Evolutionary conservation across 331 rosid species (phyloP), one percentile per base, ranked within the genome.

Genomic region (Phaseolus coccineus): DNA sequence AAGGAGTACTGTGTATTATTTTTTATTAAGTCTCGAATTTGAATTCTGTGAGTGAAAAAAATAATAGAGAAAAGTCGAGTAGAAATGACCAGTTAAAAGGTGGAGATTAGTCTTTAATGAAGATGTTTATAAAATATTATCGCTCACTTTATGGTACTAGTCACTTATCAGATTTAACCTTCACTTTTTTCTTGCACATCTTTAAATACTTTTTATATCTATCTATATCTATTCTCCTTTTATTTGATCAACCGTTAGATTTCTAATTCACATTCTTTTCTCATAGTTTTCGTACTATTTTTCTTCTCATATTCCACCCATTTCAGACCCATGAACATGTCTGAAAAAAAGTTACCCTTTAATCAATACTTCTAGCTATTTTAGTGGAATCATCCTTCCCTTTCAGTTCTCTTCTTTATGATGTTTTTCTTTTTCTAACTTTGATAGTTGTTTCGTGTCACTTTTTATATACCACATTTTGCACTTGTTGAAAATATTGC

Each of bases 361-460:
- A 62, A 24, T 62, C 37, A 62, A 16, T 62, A 62, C 44, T 15
- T 33, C 5, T 30, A 62, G 13, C 5, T 33, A 62, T 33, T 62
- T 62, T 5, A 33, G 16, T 33, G 46, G 25, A 62, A 62, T 6
- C n/a, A 61, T 30, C 42, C 67, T 30, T 61, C 67, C 42, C 6
- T 30, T 62, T 62, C 46, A 62, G 46, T 33, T 62, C 24, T 33
- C 67, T 61, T 58, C 31, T 27, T 61, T 30, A 28, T 14, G 12
- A 62, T 33, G 69, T 62, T 62, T 30, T 62, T 19, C 61, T 7
- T 62, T 59, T 62, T 62, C 44, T 62, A 62, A 30, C 42, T 62
- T 30, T 12, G 16, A 46, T 46, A 1, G 11, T 15, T 31, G 31
- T 62, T 30, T 62, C 24, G 6, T 4, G 68, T 62, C 68, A 30